Base-by-base conservation (phyloP, 139 green algal genomes). In the Mesotaenium endlicherianum region DNA sequence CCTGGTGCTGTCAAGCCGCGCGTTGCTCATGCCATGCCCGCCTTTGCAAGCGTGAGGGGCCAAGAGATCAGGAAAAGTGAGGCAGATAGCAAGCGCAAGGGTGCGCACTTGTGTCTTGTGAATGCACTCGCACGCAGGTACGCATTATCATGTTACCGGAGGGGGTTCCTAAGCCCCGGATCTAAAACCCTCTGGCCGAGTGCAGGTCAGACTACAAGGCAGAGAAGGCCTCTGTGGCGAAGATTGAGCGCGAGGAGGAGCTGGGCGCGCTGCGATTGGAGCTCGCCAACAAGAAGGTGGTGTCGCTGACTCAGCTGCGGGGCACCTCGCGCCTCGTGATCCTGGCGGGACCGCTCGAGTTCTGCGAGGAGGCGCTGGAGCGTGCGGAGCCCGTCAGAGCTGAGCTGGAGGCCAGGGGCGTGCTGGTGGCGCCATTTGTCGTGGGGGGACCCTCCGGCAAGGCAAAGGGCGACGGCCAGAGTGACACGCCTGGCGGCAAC, bases 331-430 rank as follows among this genome's bases (percentile, higher is more conserved):
- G 80, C 11, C 42, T 87, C n/a, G 30, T 86, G 20, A 47, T 86
- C 44, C 38, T 86, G 17, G 53, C 77, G 1, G 80, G 80, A 43
- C 31, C 80, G 2, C 53, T 64, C 26, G 83, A 88, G 16, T 31
- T 72, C 75, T 40, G 89, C 17, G 38, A 72, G 16, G 26, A 34
- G 16, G 77, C 75, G 14, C 49, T 86, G 0, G 34, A 31, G 26
- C 39, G 11, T 30, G 80, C 80, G 3, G 75, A 84, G 34, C 80
- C 80, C 3, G 30, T 81, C 36, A 74, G 42, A 1, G 44, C 64
- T 30, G 80, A 77, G 8, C 80, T 86, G 2, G 14, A 88, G 20
- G 74, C 89, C 8, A 74, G 80, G 43, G 80, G 80, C 36, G 80
- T 86, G 14, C 34, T 86, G 38, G 47, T 86, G 3, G 75, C 43